These are phyloP conservation scores for Panicum virgatum DNA, from an alignment of 202 grass and related monocot genomes.

Conservation along the genomic window DNA sequence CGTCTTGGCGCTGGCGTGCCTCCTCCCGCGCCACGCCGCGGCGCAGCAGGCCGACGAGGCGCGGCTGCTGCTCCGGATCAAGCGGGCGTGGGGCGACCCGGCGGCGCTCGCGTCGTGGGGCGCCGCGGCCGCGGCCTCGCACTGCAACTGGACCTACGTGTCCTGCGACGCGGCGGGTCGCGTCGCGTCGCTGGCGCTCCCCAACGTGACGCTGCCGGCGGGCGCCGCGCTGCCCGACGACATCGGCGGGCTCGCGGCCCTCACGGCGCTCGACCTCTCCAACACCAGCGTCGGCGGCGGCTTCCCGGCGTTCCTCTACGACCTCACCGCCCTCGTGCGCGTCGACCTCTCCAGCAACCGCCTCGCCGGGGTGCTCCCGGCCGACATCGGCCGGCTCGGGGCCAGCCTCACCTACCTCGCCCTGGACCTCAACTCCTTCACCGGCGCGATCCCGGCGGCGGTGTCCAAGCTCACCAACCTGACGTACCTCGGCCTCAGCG, in stretches of 20 bases:
- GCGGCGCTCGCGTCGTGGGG: constrained; percentile 47
- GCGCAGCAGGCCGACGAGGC: constrained; percentile 43
- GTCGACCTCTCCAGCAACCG: constrained; percentile 53
- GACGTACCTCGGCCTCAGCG: constrained; percentile 39
- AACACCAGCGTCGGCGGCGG: constrained; percentile 47
- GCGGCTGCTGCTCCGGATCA: constrained; percentile 52
- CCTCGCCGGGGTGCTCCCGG: constrained; percentile 47
- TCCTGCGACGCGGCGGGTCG: constrained; percentile 27
- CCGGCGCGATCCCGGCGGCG: constrained; percentile 46
- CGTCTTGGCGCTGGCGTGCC: background rate
- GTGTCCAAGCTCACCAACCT: constrained; percentile 48
- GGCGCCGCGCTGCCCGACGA: constrained; percentile 31
- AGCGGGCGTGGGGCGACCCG: constrained; percentile 61
- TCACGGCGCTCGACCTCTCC: constrained; percentile 45
- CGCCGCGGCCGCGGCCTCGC: background rate
- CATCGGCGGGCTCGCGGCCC: constrained; percentile 48
- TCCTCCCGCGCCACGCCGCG: constrained; percentile 5
- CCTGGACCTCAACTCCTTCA: constrained; percentile 50
- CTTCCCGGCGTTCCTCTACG: constrained; percentile 63
- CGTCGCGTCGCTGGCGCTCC: constrained; percentile 37
- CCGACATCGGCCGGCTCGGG: constrained; percentile 45
- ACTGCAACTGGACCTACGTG: constrained; percentile 57
- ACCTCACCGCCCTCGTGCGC: constrained; percentile 26
- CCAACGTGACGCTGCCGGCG: constrained; percentile 30
- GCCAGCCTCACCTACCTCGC: constrained; percentile 33